Conservation (phyloP, 441 rosid species). For the Adansonia grandidieri region DNA sequence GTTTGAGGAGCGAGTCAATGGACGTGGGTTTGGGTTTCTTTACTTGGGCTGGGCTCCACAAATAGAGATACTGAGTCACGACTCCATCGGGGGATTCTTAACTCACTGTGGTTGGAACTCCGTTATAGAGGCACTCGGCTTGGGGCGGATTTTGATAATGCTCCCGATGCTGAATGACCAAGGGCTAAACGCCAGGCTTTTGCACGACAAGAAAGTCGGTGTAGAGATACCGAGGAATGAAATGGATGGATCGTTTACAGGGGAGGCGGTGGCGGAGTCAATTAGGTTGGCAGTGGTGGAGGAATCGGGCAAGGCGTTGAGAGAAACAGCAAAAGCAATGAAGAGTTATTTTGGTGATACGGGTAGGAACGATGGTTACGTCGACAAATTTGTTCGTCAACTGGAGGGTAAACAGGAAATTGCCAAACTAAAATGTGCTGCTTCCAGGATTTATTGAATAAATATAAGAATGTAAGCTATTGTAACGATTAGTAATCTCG, state of each 20-base stretch:
- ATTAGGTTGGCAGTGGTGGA: constrained; percentile 44
- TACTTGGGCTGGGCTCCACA: constrained; percentile 61
- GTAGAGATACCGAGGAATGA: constrained; percentile 54
- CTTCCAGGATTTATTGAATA: background rate
- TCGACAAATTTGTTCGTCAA: constrained; percentile 31
- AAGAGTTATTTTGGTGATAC: constrained; percentile 36
- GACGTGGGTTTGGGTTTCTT: constrained; percentile 3
- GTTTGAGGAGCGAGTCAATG: constrained; percentile 25
- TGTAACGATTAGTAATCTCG: background rate
- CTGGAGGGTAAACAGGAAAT: constrained; percentile 18
- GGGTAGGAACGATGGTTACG: constrained; percentile 33
- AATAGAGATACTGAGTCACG: constrained; percentile 59
- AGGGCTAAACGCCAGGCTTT: constrained; percentile 63
- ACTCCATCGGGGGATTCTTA: constrained; percentile 67
- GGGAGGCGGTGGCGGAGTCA: constrained; percentile 51
- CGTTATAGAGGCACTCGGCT: constrained; percentile 47
- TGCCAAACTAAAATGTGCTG: background rate
- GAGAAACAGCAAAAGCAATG: constrained; percentile 34
- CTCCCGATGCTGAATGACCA: constrained; percentile 60
- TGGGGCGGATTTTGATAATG: constrained; percentile 48
- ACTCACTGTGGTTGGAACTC: constrained; percentile 84
- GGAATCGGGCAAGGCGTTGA: constrained; percentile 36
- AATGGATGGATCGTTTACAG: constrained; percentile 55
- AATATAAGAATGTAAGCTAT: background rate
- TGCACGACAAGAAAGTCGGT: constrained; percentile 50